Evolutionary conservation across 768 basidiomycete genomes (phyloP).

Genomic region (Pleurotus djamor): DNA sequence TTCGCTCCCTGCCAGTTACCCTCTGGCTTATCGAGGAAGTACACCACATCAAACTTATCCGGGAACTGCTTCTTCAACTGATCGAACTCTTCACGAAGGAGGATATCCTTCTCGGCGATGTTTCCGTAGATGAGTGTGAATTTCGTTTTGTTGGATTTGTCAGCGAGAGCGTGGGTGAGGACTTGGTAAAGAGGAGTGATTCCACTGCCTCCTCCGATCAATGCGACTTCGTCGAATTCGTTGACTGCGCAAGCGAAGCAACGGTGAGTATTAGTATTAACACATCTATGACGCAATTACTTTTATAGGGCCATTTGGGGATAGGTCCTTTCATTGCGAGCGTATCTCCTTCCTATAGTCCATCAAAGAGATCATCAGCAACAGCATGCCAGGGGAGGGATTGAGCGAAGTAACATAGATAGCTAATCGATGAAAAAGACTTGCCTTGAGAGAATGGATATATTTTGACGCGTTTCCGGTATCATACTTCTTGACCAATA

Average conservation of each 20-base stretch:
- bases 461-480: conserved; percentile 82
- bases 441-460: conserved; percentile 70
- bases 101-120: conserved; percentile 86
- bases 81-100: conserved; percentile 79
- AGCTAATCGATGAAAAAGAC: neutral
- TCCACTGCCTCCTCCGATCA: conserved; percentile 94
- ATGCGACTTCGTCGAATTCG: conserved; percentile 80
- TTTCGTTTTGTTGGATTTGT: conserved; percentile 85
- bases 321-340: conserved; percentile 92
- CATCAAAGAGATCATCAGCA: neutral
- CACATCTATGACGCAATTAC: conserved; percentile 28
- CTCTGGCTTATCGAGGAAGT: conserved; percentile 79
- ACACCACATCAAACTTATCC: conserved; percentile 76
- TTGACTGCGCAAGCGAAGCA: conserved; percentile 47
- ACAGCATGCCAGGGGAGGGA: neutral
- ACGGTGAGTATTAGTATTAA: conserved; percentile 2
- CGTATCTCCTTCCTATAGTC: conserved; percentile 62
- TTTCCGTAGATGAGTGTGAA: conserved; percentile 94
- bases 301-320: conserved; percentile 82
- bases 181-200: conserved; percentile 90
- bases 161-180: conserved; percentile 66
- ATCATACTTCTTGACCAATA: conserved; percentile 87
- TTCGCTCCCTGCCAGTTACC: conserved; percentile 55
- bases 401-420: too few relatives aligned
- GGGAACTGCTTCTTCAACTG: conserved; percentile 66